Conservation (phyloP, 768 basidiomycete genomes). For the Thelephora aurantiotincta region DNA sequence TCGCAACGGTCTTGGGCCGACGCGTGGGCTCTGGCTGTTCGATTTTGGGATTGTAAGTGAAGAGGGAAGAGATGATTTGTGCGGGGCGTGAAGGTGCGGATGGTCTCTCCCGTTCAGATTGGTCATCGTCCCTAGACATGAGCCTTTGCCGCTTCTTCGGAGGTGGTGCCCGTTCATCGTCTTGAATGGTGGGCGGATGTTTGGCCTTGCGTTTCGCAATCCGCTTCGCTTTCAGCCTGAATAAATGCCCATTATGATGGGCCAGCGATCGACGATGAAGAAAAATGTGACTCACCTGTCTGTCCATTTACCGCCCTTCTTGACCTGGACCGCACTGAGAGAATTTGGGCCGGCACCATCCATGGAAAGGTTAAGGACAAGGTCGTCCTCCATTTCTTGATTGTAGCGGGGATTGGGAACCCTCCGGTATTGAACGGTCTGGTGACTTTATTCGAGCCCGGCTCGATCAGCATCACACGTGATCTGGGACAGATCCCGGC, state of each 20-base stretch:
- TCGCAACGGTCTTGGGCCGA: neutral
- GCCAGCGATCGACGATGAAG: slow-evolving; percentile 4
- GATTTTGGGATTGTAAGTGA: slow-evolving; percentile 17
- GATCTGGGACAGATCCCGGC: no score
- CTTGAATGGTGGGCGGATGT: slow-evolving; percentile 10
- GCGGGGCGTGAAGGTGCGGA: slow-evolving; percentile 19
- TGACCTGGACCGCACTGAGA: slow-evolving; percentile 15
- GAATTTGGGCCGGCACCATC: slow-evolving; percentile 19
- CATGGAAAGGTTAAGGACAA: slow-evolving; percentile 12
- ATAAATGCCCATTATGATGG: slow-evolving; percentile 9
- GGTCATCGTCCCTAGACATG: slow-evolving; percentile 4
- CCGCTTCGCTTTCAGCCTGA: slow-evolving; percentile 65
- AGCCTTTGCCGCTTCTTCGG: slow-evolving; percentile 34
- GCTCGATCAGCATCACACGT: no score
- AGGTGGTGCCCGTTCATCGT: slow-evolving; percentile 18
- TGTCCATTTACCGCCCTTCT: slow-evolving; percentile 63
- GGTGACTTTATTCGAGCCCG: no score
- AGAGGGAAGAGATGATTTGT: slow-evolving; percentile 55
- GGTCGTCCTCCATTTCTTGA: slow-evolving; percentile 6
- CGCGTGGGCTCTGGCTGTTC: slow-evolving; percentile 5
- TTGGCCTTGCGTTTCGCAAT: slow-evolving; percentile 43
- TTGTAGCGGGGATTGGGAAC: no score
- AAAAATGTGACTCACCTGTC: slow-evolving; percentile 41
- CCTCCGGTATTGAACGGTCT: no score
- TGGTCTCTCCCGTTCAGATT: slow-evolving; percentile 10